Base-by-base conservation (phyloP, 331 rosid genomes). In the Spiraea crenata region DNA sequence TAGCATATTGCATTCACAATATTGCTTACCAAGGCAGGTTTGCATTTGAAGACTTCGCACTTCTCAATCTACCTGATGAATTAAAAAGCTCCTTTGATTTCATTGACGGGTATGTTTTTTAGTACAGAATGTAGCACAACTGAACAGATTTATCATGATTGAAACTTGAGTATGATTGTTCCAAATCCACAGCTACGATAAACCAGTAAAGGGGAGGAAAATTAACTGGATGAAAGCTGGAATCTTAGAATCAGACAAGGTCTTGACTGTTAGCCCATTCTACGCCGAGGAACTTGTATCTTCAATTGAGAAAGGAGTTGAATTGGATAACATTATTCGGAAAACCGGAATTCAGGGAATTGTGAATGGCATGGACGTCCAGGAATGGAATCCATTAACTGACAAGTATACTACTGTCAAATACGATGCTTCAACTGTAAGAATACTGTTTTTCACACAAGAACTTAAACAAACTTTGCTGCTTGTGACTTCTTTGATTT, bases 1-100 rank as follows among this genome's bases (percentile, higher is more conserved):
- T 86, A 12, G 85, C 80, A 52, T 87, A 78, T 64, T 87, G 96
- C 78, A 85, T 90, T 60, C 96, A 90, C 84, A 87, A 90, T 87
- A 90, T 90, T 74, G 96, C 93, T 49, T 87, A 87, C 82, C 96
- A 90, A 77, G 96, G 96, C 9, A 85, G 96, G 87, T 90, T 90
- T 49, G 73, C 85, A 58, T 87, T 75, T 3, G 13, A 74, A 0
- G 93, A 85, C 78, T 90, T 76, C 69, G 44, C 80, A 7, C 88
- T 83, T 63, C 89, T 90, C 74, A 84, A 76, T 77, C 91, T 90
- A 59, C 91, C 96, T 4, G 82, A 66, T 56, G 75, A 77, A 77
- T 85, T 83, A 25, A 82, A 57, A 63, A 85, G 89, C 77, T 90
- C 96, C 34, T 90, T 90, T 62, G 96, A 87, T 76, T 90, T 90